Base-by-base conservation (phyloP, 345 rosid species). In the Kernera saxatilis region DNA sequence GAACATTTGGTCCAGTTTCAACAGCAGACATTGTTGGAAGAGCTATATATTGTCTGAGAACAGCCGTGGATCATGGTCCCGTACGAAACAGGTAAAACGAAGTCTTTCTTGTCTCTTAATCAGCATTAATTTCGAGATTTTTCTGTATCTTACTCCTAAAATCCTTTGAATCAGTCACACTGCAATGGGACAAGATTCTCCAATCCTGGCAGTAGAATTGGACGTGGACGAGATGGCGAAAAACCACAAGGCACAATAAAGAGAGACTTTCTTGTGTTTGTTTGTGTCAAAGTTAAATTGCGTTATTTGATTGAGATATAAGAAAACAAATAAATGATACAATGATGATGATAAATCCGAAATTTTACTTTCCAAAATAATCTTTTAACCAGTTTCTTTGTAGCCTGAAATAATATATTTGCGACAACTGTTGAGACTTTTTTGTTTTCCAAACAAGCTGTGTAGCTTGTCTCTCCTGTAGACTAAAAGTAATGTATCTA, bases 61-160 rank as follows among this genome's bases (percentile, higher is more conserved):
- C 90, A 13, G 96, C 93, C 21, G 88, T 91, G 30, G 99, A 94
- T 73, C 98, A 94, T 49, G 99, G 97, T 68, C 97, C 96, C 0
- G 92, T 94, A 48, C 76, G 76, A 78, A 94, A 94, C 86, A 94
- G 99, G 99, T 86, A 44, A 75, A 27, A 78, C 26, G 29, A 14
- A 54, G 5, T 6, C 5, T 63, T 46, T 17, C 14, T 29, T 37
- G 8, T 64, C 39, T 50, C 45, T 19, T 56, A 36, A 48, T 37
- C 21, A 15, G 68, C 6, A 21, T 41, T 49, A 19, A 51, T 18
- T 30, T 32, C n/a, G 6, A 14, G 23, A 19, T 29, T 59, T 35
- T 4, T 13, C 40, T 54, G 23, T 53, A 55, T 50, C 40, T 37
- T 29, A 23, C 39, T 51, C 25, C 2, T 36, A 69, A 53, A 41